A percentile compares a stretch with the other conserved stretches of the same genome.
These are phyloP conservation scores for Hippophae gyantsensis DNA, from an alignment of 306 rosid genomes.

Conservation along the genomic window DNA sequence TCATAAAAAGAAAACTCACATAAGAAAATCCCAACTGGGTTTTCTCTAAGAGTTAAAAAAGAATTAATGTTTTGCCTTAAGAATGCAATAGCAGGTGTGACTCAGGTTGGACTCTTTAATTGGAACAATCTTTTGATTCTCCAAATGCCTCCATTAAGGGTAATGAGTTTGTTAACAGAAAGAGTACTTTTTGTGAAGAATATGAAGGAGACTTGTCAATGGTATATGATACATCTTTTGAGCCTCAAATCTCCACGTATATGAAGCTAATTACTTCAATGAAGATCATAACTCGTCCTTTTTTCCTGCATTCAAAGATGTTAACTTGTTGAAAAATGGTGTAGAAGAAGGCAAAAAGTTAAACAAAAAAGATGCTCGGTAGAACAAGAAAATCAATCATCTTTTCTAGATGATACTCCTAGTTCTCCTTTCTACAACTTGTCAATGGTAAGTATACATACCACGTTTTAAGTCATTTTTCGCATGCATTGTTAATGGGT, in stretches of 20 bases:
- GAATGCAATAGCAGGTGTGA: constrained; percentile 81
- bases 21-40: constrained; percentile 3
- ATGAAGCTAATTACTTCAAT: constrained; percentile 5
- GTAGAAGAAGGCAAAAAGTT: constrained; percentile 36
- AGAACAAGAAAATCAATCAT: constrained; percentile 24
- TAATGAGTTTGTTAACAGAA: constrained; percentile 6
- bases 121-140: constrained; percentile 57
- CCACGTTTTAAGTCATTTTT: not conserved
- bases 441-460: constrained; percentile 37
- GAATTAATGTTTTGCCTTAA: constrained; percentile 55
- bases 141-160: constrained; percentile 30
- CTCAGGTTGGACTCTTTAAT: constrained; percentile 95
- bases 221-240: constrained; percentile 99
- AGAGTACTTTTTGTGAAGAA: constrained; percentile 17
- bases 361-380: constrained; percentile 21
- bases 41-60: constrained; percentile 3
- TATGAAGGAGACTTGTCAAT: constrained; percentile 79
- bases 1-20: too few species aligned
- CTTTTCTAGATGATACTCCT: constrained; percentile 80
- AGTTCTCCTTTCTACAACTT: constrained; percentile 61
- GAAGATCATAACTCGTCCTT: constrained; percentile 26
- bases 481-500: not conserved
- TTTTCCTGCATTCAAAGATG: constrained; percentile 29
- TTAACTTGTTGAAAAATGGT: constrained; percentile 17
- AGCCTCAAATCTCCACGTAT: constrained; percentile 76